These are phyloP conservation scores for Citeromyces siamensis DNA, from an alignment of 1,139 yeast species.

Conservation along the genomic window DNA sequence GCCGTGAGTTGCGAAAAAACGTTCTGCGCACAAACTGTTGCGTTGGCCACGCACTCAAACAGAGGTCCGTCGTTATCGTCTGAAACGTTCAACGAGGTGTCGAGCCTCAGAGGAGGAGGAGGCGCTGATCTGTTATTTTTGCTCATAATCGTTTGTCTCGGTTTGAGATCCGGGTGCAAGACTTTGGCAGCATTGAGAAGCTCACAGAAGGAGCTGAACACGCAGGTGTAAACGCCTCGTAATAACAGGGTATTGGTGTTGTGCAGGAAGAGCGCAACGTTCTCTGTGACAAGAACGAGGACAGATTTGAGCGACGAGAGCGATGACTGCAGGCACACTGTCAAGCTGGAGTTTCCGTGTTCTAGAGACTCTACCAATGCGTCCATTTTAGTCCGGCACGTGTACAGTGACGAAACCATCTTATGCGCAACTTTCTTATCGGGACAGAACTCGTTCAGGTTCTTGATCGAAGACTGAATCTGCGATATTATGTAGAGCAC, in stretches of 20 bases:
- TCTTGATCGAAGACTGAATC: conserved; percentile 53
- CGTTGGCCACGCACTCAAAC: conserved; percentile 60
- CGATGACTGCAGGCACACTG: conserved; percentile 12
- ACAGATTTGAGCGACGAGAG: conserved; percentile 6
- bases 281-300: conserved; percentile 6
- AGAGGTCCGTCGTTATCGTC: conserved; percentile 53
- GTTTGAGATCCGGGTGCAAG: conserved; percentile 23
- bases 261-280: conserved; percentile 4
- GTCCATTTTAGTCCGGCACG: conserved; percentile 48
- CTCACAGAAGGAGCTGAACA: conserved; percentile 68
- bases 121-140: conserved; percentile 11
- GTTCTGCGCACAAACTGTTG: conserved; percentile 66
- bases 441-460: conserved; percentile 54
- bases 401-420: conserved; percentile 40
- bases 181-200: conserved; percentile 59
- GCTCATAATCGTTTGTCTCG: conserved; percentile 2
- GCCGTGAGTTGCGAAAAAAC: conserved; percentile 71
- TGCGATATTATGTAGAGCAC: conserved; percentile 53
- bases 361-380: conserved; percentile 38
- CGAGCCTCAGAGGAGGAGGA: conserved; percentile 13
- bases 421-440: conserved; percentile 51
- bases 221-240: conserved; percentile 58
- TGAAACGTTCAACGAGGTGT: conserved; percentile 8
- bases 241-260: conserved; percentile 58
- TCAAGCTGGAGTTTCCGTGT: conserved; percentile 14